Evolutionary conservation across 2,329 filamentous ascomycete species (phyloP), one percentile per base, ranked within the genome.

Genomic region (Knufia petricola): DNA sequence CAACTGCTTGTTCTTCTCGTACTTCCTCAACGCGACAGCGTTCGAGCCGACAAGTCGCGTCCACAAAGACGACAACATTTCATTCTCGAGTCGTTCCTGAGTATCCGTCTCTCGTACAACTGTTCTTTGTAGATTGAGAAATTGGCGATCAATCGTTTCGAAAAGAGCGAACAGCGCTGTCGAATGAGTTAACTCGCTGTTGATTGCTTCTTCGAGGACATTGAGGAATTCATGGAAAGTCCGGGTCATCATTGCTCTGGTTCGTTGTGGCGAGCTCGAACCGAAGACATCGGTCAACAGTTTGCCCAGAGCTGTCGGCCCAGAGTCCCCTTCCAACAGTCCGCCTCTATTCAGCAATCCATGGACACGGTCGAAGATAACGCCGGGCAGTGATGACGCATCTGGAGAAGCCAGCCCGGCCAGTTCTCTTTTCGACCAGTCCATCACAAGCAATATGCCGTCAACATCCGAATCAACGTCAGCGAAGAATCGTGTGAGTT

Each of bases 401-500:
- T 78, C 17, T 76, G 39, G 69, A 19, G 73, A 72, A 52, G 80
- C 77, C 49, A 92, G 70, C 39, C 81, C 81, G 52, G 81, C 74
- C 12, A 96, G 78, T 64, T 95, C 88, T 55, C 88, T 81, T 61
- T 84, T 84, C 12, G 87, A 86, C 90, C 90, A 95, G 63, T 95
- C 87, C 88, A 96, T 95, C 45, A 94, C 87, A 52, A 92, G 84
- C 30, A 96, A 75, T 57, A 95, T 94, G 52, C 84, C 84, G 63
- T 95, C 90, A 58, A 96, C 85, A 61, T 95, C 90, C 21, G 87
- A 86, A 59, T 95, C 87, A 10, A 96, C 87, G 56, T 89, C 87
- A 45, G 88, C 85, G 64, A 95, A 95, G 71, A 96, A 95, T 60
- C 83, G 82, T 6, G 86, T 94, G 57, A 95, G 77, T 63, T 95